phyloP scores from a whole-genome alignment of 2,329 filamentous ascomycete genomes.

The Colletotrichum tropicale region DNA sequence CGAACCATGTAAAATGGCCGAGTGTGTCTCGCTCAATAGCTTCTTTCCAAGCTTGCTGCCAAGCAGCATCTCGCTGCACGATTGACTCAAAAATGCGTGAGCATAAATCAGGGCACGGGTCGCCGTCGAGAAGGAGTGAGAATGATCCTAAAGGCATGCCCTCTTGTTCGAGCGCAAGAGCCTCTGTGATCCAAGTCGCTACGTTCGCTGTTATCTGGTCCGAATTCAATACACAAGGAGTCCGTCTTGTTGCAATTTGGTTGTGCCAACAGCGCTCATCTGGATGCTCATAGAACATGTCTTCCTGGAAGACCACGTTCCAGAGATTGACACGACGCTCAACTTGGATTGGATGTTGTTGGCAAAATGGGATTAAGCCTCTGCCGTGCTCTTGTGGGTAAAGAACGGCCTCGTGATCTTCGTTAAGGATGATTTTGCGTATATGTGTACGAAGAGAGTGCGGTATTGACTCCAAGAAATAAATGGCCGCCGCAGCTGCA shows the following conservation, averaged over 20 bases:
- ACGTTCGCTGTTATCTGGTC: background rate
- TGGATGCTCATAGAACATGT: rapidly evolving
- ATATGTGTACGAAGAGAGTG: background rate
- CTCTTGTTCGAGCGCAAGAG: background rate
- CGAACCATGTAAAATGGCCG: background rate
- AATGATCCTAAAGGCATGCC: background rate
- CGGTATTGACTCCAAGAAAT: background rate
- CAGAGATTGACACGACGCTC: background rate
- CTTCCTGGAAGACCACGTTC: background rate
- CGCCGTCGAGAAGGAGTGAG: background rate
- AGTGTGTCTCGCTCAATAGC: rapidly evolving
- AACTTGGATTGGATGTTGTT: background rate
- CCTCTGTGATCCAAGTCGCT: background rate
- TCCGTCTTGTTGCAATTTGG: rapidly evolving
- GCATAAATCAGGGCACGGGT: rapidly evolving
- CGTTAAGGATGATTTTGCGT: background rate
- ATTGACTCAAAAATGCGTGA: background rate
- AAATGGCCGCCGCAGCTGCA: background rate
- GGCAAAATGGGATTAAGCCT: background rate
- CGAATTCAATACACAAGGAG: background rate
- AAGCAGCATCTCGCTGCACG: background rate
- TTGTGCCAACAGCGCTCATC: background rate
- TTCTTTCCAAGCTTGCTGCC: background rate
- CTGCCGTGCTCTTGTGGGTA: background rate
- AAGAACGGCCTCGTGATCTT: background rate